phyloP scores from a whole-genome alignment of 345 rosid genomes.

The Lepidium sativum region DNA sequence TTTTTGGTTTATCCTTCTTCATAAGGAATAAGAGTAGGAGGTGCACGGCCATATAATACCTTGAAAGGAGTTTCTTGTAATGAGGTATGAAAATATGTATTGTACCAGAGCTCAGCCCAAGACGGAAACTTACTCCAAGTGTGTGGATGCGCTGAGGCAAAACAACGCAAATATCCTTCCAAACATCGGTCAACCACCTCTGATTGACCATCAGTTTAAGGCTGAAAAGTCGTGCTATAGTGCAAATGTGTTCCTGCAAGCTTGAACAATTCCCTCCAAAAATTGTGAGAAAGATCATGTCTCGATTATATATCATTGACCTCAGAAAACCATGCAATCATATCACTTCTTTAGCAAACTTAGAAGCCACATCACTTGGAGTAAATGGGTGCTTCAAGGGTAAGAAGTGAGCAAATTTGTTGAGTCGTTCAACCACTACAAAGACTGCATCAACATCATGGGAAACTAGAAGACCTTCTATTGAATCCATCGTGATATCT shows the following conservation, averaged over 20 bases:
- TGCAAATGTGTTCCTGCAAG: no score
- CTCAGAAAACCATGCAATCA: not conserved
- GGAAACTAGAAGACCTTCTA: not conserved
- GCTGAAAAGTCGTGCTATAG: not conserved
- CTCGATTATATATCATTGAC: not conserved
- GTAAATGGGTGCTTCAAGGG: not conserved
- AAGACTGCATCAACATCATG: not conserved
- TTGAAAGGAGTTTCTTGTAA: not conserved
- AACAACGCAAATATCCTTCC: not conserved
- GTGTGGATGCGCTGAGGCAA: not conserved
- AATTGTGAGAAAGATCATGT: not conserved
- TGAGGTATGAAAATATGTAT: accelerated
- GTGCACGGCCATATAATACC: not conserved
- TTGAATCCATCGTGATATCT: not conserved
- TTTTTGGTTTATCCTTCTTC: no score
- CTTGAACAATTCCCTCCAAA: not conserved
- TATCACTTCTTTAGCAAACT: not conserved
- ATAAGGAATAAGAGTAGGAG: no score
- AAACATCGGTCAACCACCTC: not conserved
- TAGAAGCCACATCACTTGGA: not conserved
- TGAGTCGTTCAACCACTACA: not conserved
- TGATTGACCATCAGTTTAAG: not conserved
- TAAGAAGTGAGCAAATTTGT: not conserved
- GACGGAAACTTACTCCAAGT: not conserved
- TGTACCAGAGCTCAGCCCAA: not conserved